Conservation (phyloP, 805 yeast species). For the Zygosaccharomyces lentus region DNA sequence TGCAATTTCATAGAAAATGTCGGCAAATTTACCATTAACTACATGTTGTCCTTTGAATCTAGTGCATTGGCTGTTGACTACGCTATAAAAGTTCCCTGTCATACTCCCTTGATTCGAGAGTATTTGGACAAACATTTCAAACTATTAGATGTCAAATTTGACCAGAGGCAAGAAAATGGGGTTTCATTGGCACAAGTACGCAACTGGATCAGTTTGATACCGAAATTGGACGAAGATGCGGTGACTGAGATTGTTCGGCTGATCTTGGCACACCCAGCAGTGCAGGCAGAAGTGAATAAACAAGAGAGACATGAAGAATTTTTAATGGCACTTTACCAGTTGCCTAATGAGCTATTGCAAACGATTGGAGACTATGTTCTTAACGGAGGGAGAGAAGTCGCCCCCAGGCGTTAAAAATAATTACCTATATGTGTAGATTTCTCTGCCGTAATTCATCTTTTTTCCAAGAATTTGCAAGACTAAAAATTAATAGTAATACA, state of each 20-base stretch:
- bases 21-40: conserved; percentile 76
- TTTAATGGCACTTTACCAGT: conserved; percentile 23
- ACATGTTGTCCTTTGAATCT: conserved; percentile 77
- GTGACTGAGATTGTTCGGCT: conserved; percentile 24
- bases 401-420: background rate
- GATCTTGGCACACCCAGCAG: conserved; percentile 26
- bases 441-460: background rate
- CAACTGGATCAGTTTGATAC: conserved; percentile 14
- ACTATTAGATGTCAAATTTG: conserved; percentile 48
- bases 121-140: conserved; percentile 70
- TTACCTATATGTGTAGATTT: background rate
- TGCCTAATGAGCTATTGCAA: conserved; percentile 24
- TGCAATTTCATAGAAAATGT: conserved; percentile 69
- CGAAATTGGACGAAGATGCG: conserved; percentile 24
- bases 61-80: conserved; percentile 75
- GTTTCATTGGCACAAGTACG: conserved; percentile 32
- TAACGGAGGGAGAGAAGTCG: background rate
- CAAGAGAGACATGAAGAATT: conserved; percentile 22
- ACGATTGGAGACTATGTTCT: conserved; percentile 12
- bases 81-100: conserved; percentile 63
- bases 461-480: background rate
- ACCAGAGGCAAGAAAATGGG: conserved; percentile 37
- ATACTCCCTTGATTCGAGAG: conserved; percentile 60
- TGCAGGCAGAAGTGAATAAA: conserved; percentile 19
- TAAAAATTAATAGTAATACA: conserved; percentile 2